A percentile compares a stretch with the other conserved stretches of the same genome.
These are phyloP conservation scores for Tuber indicum DNA, from an alignment of 495 filamentous ascomycete genomes.

Conservation along the genomic window DNA sequence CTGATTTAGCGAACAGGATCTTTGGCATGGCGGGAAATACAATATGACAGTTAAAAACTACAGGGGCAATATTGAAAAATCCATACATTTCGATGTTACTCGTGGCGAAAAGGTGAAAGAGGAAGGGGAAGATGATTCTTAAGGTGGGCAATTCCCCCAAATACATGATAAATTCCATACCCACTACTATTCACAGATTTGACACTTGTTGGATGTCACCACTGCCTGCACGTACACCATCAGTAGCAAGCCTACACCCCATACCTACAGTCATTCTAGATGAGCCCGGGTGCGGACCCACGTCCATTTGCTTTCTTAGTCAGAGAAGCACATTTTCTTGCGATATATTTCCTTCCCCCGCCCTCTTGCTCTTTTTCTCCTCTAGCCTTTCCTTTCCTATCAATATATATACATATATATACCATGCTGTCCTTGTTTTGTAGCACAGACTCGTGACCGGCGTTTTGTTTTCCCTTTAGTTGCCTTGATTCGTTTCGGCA, in stretches of 20 bases:
- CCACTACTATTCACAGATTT: not conserved
- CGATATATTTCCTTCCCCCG: conserved; percentile 9
- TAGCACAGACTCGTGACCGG: not conserved
- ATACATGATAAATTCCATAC: not conserved
- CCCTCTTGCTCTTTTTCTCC: conserved; percentile 11
- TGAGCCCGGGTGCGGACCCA: not conserved
- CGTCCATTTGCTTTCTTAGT: not conserved
- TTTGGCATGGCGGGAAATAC: conserved; percentile 71
- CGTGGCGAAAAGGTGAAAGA: conserved; percentile 34
- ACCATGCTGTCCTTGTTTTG: not conserved
- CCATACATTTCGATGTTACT: conserved; percentile 39
- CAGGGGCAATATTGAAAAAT: conserved; percentile 41
- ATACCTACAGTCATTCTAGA: not conserved
- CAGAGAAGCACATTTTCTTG: not conserved
- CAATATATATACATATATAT: not conserved
- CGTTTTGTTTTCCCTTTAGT: not conserved
- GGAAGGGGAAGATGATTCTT: conserved; percentile 2
- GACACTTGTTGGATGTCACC: conserved; percentile 10
- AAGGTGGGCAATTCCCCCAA: not conserved
- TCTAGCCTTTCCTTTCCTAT: not conserved
- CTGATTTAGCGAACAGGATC: conserved; percentile 40
- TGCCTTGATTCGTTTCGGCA: not conserved
- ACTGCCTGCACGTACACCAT: not conserved
- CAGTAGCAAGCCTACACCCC: not conserved
- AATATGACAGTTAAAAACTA: conserved; percentile 54